Percentiles rank a stretch among this genome's conserved stretches.
Evolutionary conservation across 129 eudicot species (phyloP).

Genomic region (Apium graveolens): DNA sequence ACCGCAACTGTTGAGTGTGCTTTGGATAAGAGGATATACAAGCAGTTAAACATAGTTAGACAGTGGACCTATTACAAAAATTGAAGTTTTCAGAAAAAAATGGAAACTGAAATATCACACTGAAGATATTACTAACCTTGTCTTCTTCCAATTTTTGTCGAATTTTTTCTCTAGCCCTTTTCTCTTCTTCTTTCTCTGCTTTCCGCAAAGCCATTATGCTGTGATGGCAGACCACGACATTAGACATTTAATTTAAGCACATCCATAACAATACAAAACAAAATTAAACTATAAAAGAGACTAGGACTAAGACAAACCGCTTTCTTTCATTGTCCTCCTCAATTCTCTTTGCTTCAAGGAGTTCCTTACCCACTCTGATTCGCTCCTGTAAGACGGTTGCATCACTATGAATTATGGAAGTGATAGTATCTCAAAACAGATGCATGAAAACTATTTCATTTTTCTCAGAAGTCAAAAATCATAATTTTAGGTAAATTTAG

Average conservation of each 20-base stretch:
- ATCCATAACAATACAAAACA: background rate
- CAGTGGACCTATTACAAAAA: background rate
- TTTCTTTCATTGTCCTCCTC: constrained; percentile 97
- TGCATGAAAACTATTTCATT: background rate
- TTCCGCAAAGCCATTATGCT: constrained; percentile 73
- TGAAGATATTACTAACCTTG: constrained; percentile 39
- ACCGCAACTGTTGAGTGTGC: background rate
- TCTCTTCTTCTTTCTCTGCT: constrained; percentile 92
- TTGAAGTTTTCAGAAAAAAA: background rate
- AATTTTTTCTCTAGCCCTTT: constrained; percentile 84
- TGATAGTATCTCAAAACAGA: background rate
- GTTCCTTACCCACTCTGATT: constrained; percentile 73
- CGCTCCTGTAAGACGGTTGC: constrained; percentile 50
- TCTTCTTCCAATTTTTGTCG: constrained; percentile 83
- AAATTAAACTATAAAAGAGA: background rate
- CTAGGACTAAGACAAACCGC: constrained; percentile 41
- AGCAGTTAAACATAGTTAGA: background rate
- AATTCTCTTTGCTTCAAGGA: constrained; percentile 87
- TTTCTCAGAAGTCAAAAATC: background rate
- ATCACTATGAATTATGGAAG: background rate
- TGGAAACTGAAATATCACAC: background rate
- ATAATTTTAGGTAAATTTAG: background rate
- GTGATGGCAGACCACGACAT: constrained; percentile 15
- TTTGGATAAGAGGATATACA: background rate
- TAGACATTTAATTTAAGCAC: background rate